Conservation (phyloP, 805 yeast species). For the Schizosaccharomyces pombe region DNA sequence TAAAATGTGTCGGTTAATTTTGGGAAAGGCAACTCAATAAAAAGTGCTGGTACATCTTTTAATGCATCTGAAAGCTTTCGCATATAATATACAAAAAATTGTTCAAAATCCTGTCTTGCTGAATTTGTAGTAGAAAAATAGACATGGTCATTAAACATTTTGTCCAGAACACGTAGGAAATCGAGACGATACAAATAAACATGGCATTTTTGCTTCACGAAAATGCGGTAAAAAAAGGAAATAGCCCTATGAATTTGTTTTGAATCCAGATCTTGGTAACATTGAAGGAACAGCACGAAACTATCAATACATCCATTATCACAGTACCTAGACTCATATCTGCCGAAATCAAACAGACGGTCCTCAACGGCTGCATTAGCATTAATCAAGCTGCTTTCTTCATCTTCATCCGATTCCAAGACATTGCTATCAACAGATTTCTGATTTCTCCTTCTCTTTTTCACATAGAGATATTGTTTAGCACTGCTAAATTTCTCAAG, state of each 20-base stretch:
- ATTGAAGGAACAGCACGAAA: constrained; percentile 35
- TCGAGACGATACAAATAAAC: constrained; percentile 45
- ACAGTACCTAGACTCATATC: constrained; percentile 24
- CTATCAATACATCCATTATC: constrained; percentile 40
- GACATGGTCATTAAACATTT: constrained; percentile 24
- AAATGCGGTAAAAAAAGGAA: constrained; percentile 45
- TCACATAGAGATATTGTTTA: constrained; percentile 27
- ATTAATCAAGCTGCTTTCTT: constrained; percentile 11
- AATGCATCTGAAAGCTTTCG: constrained; percentile 28
- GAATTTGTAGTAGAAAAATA: constrained; percentile 23
- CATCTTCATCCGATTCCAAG: constrained; percentile 16
- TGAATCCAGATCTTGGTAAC: constrained; percentile 38
- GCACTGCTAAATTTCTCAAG: constrained; percentile 43
- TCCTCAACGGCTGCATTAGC: constrained; percentile 18
- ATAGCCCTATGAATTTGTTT: constrained; percentile 39
- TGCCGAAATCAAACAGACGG: constrained; percentile 24
- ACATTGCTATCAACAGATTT: constrained; percentile 12
- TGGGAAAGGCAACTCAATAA: constrained; percentile 44
- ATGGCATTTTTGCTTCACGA: constrained; percentile 38
- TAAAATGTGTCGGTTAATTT: constrained; percentile 24
- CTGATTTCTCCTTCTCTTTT: constrained; percentile 20
- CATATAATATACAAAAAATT: constrained; percentile 44
- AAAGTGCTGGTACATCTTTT: constrained; percentile 29
- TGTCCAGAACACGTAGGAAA: constrained; percentile 35
- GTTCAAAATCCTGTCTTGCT: constrained; percentile 36